Evolutionary conservation across 108 stramenopile genomes (phyloP).

Genomic region (Chaetoceros tenuissimus): DNA sequence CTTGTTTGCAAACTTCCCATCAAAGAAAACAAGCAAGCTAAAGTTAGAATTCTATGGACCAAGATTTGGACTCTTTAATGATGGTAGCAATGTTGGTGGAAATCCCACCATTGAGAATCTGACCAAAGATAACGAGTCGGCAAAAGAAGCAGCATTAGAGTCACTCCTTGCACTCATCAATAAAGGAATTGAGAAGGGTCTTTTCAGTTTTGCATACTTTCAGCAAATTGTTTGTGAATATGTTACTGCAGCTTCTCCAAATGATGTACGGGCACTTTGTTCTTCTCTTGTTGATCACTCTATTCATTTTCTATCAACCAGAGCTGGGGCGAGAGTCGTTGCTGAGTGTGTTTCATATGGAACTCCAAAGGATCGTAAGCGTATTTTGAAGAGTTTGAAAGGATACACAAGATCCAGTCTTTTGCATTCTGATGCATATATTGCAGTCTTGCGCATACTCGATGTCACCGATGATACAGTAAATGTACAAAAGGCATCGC

Average conservation of each 20-base stretch:
- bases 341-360: conserved; percentile 79
- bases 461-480: conserved; percentile 94
- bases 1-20: conserved; percentile 62
- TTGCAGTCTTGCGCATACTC: conserved; percentile 76
- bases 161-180: conserved; percentile 48
- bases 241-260: conserved; percentile 40
- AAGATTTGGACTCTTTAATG: conserved; percentile 70
- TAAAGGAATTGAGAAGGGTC: conserved; percentile 76
- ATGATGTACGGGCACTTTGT: conserved; percentile 51
- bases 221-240: conserved; percentile 77
- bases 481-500: conserved; percentile 81
- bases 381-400: conserved; percentile 85
- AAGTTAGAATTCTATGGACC: conserved; percentile 88
- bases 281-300: conserved; percentile 70
- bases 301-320: conserved; percentile 76
- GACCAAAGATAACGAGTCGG: conserved; percentile 48
- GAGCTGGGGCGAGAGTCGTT: conserved; percentile 75
- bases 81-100: conserved; percentile 10
- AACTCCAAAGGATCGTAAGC: conserved; percentile 84
- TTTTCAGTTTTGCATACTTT: conserved; percentile 77
- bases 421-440: conserved; percentile 83
- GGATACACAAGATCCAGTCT: conserved; percentile 80
- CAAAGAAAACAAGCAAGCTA: conserved; percentile 47
- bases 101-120: conserved; percentile 30
- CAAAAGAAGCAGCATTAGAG: conserved; percentile 44